Conservation (phyloP, 2,329 filamentous ascomycete species). For the Cladorrhinum sp. region DNA sequence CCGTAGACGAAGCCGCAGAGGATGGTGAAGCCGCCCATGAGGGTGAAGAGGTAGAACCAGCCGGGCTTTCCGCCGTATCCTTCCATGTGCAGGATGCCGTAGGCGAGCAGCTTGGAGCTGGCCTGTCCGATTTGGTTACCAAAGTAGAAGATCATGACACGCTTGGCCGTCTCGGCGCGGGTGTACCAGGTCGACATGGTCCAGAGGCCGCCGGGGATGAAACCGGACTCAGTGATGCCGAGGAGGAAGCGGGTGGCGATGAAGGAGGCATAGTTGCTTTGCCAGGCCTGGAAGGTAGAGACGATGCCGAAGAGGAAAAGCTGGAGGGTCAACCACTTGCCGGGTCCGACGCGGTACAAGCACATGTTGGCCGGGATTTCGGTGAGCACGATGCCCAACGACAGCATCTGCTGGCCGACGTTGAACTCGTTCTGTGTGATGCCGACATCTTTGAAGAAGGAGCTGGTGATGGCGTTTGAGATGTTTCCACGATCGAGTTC, state of each 20-base stretch:
- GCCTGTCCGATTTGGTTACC: constrained; percentile 52
- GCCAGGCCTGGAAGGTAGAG: constrained; percentile 53
- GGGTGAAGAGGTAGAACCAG: constrained; percentile 56
- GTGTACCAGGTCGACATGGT: constrained; percentile 56
- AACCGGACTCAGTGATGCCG: constrained; percentile 52
- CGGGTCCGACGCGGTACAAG: constrained; percentile 46
- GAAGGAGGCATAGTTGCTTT: constrained; percentile 44
- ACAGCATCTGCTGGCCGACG: constrained; percentile 43
- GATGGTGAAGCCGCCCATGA: constrained; percentile 54
- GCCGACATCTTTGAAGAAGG: constrained; percentile 27
- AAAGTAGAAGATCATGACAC: constrained; percentile 54
- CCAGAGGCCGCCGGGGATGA: constrained; percentile 51
- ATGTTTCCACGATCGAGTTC: constrained; percentile 41
- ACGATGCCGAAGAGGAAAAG: constrained; percentile 53
- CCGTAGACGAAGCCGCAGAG: constrained; percentile 41
- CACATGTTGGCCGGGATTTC: constrained; percentile 48
- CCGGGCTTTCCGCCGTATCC: constrained; percentile 46
- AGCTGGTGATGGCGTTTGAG: constrained; percentile 28
- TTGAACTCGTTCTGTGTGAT: constrained; percentile 46
- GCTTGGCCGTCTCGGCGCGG: constrained; percentile 48
- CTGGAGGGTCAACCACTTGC: constrained; percentile 52
- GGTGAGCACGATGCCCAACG: constrained; percentile 45
- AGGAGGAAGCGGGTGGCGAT: constrained; percentile 50
- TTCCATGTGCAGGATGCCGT: constrained; percentile 48
- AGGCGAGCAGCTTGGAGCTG: constrained; percentile 41